phyloP scores from a whole-genome alignment of 768 basidiomycete species.

The Sporobolomyces pararoseus region DNA sequence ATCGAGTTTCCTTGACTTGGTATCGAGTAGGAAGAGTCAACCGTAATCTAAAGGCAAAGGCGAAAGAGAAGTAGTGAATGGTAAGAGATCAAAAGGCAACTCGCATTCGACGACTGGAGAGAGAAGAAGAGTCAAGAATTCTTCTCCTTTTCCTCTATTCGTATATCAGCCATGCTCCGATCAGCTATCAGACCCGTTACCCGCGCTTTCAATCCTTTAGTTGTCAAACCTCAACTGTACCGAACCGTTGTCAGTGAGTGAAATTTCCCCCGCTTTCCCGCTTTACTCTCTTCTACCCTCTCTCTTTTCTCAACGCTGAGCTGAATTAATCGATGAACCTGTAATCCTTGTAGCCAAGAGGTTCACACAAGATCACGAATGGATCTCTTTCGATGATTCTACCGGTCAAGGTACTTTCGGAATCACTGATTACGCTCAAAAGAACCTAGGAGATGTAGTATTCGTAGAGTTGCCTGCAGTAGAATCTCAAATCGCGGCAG shows the following conservation, averaged over 20 bases:
- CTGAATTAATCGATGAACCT: no score
- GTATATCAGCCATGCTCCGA: constrained; percentile 14
- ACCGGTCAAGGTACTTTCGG: constrained; percentile 71
- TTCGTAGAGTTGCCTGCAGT: constrained; percentile 81
- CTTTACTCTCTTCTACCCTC: neutral
- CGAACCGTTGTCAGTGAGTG: constrained; percentile 42
- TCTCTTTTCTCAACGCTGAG: no score
- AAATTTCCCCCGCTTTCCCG: neutral
- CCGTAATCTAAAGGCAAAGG: constrained; percentile 7
- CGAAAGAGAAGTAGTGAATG: no score
- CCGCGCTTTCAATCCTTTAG: neutral
- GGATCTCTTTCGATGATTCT: constrained; percentile 69
- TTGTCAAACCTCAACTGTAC: neutral
- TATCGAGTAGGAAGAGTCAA: neutral
- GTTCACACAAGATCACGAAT: constrained; percentile 86
- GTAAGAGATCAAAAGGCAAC: constrained; percentile 15
- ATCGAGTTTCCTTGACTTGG: no score
- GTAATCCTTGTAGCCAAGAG: constrained; percentile 49
- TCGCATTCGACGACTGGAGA: neutral
- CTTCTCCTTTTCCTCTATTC: neutral
- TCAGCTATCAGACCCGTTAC: constrained; percentile 20
- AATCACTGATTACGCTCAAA: constrained; percentile 89
- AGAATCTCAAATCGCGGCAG: constrained; percentile 63
- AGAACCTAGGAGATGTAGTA: constrained; percentile 89
- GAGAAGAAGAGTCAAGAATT: neutral